Conservation (phyloP, 2,329 filamentous ascomycete species). For the Cytospora leucostoma region DNA sequence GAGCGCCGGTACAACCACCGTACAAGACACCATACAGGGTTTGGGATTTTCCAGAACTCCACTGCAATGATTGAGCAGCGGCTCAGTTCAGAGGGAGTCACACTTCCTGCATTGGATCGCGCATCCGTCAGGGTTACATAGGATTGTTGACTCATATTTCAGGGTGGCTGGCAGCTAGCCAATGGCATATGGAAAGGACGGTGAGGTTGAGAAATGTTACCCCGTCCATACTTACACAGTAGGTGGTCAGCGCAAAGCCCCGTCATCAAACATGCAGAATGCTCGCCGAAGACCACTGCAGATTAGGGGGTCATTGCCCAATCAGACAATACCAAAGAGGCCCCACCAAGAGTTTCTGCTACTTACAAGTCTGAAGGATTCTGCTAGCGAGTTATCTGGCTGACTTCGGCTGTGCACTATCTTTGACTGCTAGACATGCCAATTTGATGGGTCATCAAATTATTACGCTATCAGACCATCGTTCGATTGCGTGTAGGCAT, state of each 20-base stretch:
- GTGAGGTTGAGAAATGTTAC: background rate
- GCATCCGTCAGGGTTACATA: constrained; percentile 4
- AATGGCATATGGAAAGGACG: background rate
- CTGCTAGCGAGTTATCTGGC: constrained; percentile 11
- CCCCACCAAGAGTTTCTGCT: constrained; percentile 9
- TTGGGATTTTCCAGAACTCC: background rate
- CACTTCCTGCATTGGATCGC: constrained; percentile 3
- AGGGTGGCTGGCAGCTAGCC: constrained; percentile 11
- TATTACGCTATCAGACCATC: constrained; percentile 4
- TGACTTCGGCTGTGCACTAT: no score
- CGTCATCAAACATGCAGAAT: constrained; percentile 10
- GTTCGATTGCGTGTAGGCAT: constrained; percentile 1
- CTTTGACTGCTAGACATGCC: background rate
- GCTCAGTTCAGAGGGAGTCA: background rate
- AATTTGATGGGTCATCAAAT: constrained; percentile 1
- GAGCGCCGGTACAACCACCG: background rate
- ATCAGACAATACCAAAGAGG: background rate
- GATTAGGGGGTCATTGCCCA: constrained; percentile 13
- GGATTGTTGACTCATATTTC: constrained; percentile 17
- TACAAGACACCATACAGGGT: background rate
- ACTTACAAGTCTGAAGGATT: background rate
- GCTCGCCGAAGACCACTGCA: constrained; percentile 24
- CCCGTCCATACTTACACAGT: constrained; percentile 4
- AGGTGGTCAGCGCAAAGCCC: constrained; percentile 7
- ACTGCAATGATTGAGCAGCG: background rate